Evolutionary conservation across 495 filamentous ascomycete genomes (phyloP), one percentile per base, ranked within the genome.

Genomic region (Hypoxylon cercidicola): DNA sequence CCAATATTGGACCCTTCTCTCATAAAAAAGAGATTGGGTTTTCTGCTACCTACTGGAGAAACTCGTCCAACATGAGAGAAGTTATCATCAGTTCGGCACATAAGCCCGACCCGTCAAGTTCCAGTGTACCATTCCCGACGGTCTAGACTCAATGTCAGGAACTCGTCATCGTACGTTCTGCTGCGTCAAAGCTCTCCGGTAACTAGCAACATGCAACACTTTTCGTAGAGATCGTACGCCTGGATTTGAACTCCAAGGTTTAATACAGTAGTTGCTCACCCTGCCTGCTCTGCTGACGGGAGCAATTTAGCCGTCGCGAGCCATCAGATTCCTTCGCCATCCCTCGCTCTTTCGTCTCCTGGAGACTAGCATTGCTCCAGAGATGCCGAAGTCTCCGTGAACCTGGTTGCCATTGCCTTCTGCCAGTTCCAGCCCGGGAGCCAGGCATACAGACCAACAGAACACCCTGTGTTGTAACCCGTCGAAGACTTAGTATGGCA

Each of bases 81-180:
- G 32, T 49, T 58, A 62, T 53, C 53, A 59, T 32, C 39, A 48
- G 47, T 49, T 19, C 28, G 53, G 43, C 40, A 30, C 20, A 43
- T 48, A 13, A 57, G 47, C 47, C 48, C 46, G 23, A 44, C 13
- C 35, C 35, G 49, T 47, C 53, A 18, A 48, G 55, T 49, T n/a
- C 40, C 21, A 37, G 18, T 19, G 39, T 12, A 19, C 9, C 47
- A 16, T 37, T 20, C 23, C 35, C 16, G 32, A 23, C 25, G 48
- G 53, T 68, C 64, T 62, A 67, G 64, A 67, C 43, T 32, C 52
- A 55, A 55, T 58, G n/a, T 55, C 35, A 25, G 23, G 62, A 34
- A 30, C 53, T 44, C 11, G 9, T 18, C 20, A 48, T 59, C 21
- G 30, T 37, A 45, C 15, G 37, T 52, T 47, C 37, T 56, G 3